These are phyloP conservation scores for Aquanectria penicillioides DNA, from an alignment of 2,329 filamentous ascomycete species.

Conservation along the genomic window DNA sequence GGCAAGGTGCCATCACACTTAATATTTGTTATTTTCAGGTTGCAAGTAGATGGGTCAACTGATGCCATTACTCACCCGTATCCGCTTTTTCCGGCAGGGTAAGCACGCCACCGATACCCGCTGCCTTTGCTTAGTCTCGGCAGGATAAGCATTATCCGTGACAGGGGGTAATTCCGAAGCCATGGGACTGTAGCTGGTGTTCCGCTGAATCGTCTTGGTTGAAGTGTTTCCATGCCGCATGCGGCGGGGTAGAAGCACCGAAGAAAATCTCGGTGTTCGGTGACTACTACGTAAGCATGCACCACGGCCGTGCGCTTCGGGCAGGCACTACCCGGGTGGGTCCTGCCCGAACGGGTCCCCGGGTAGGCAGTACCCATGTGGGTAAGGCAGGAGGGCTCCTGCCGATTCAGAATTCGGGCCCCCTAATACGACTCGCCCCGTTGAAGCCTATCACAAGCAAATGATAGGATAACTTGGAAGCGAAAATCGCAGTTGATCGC, in stretches of 20 bases:
- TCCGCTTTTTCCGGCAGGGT: conserved; percentile 5
- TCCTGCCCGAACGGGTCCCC: not conserved
- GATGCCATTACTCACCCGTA: not conserved
- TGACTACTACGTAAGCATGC: not conserved
- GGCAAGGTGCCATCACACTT: not conserved
- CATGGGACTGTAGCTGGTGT: not conserved
- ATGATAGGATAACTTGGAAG: too few species aligned
- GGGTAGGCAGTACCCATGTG: not conserved
- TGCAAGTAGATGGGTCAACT: not conserved
- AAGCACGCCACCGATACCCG: conserved; percentile 1
- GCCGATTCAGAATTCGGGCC: too few species aligned
- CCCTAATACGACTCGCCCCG: too few species aligned
- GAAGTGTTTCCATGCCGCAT: not conserved
- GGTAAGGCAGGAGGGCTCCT: too few species aligned
- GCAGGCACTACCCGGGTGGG: not conserved
- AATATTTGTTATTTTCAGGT: not conserved
- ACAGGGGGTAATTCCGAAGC: not conserved
- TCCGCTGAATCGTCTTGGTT: not conserved
- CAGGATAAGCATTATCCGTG: not conserved
- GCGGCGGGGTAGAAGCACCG: not conserved
- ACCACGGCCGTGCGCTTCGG: not conserved
- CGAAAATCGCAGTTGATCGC: too few species aligned
- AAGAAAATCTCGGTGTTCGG: not conserved
- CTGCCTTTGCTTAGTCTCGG: not conserved
- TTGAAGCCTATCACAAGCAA: too few species aligned